These are phyloP conservation scores for Ogataea pilisensis DNA, from an alignment of 805 yeast genomes.

Conservation along the genomic window DNA sequence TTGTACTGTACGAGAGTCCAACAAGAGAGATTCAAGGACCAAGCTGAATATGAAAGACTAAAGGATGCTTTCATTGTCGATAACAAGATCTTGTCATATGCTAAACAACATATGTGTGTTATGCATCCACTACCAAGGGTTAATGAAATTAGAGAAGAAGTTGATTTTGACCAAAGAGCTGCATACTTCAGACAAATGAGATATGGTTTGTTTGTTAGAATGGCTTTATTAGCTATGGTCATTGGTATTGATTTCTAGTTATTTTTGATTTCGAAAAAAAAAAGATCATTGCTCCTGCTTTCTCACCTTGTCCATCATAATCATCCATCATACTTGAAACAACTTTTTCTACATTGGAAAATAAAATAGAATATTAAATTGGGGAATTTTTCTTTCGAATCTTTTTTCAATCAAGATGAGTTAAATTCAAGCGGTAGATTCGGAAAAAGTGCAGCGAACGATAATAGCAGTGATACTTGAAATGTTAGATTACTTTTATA, in stretches of 20 bases:
- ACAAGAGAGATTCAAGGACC: constrained; percentile 85
- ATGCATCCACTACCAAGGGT: constrained; percentile 99
- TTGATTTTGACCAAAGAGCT: constrained; percentile 98
- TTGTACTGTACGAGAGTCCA: constrained; percentile 97
- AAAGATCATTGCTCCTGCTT: too few species aligned
- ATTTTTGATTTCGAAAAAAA: not conserved
- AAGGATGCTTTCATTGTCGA: constrained; percentile 91
- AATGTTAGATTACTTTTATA: too few species aligned
- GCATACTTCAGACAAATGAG: constrained; percentile 99
- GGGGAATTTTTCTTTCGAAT: not conserved
- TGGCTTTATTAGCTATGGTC: constrained; percentile 98
- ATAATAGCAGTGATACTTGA: too few species aligned
- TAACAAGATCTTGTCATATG: constrained; percentile 83
- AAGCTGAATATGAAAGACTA: constrained; percentile 75
- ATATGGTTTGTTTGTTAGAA: constrained; percentile 95
- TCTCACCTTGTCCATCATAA: too few species aligned
- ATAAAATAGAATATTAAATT: too few species aligned
- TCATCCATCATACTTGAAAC: too few species aligned
- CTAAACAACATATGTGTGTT: constrained; percentile 97
- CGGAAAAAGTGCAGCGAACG: too few species aligned
- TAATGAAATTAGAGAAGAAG: constrained; percentile 94
- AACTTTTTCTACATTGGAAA: not conserved
- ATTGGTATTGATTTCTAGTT: constrained; percentile 81
- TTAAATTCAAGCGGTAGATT: too few species aligned
- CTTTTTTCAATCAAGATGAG: too few species aligned